These are phyloP conservation scores for Spencermartinsiella ligniputridi DNA, from an alignment of 1,139 yeast species.

Conservation along the genomic window DNA sequence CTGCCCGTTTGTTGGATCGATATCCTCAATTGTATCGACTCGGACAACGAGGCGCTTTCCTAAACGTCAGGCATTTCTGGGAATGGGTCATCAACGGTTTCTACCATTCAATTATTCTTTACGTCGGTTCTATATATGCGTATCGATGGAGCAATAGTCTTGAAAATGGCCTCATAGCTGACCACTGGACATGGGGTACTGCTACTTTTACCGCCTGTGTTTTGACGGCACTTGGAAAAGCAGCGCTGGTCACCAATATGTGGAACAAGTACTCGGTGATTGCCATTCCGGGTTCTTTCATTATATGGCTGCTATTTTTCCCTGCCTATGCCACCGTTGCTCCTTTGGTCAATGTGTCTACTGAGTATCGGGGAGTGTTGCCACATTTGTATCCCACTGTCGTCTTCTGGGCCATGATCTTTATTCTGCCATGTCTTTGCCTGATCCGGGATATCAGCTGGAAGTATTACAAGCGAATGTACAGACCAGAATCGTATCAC, in stretches of 20 bases:
- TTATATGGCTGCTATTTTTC: constrained; percentile 78
- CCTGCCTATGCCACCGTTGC: constrained; percentile 86
- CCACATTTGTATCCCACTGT: constrained; percentile 71
- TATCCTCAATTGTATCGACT: constrained; percentile 90
- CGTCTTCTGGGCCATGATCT: constrained; percentile 78
- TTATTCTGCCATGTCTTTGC: constrained; percentile 74
- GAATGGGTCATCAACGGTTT: constrained; percentile 96
- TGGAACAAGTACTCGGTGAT: constrained; percentile 92
- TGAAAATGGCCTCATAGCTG: constrained; percentile 66
- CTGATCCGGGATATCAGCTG: constrained; percentile 83
- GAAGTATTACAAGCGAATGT: constrained; percentile 92
- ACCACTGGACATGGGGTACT: constrained; percentile 96
- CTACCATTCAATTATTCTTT: constrained; percentile 84
- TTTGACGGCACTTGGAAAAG: constrained; percentile 88
- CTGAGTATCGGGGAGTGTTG: constrained; percentile 78
- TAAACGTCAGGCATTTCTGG: constrained; percentile 92
- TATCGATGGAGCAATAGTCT: constrained; percentile 65
- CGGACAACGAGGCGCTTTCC: constrained; percentile 84
- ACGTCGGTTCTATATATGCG: constrained; percentile 65
- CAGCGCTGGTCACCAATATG: constrained; percentile 83
- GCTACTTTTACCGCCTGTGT: constrained; percentile 85
- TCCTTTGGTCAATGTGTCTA: constrained; percentile 76
- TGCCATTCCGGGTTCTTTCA: constrained; percentile 92
- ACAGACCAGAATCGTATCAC: constrained; percentile 88
- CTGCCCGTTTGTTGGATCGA: constrained; percentile 80